These are phyloP conservation scores for Torulaspora maleeae DNA, from an alignment of 805 yeast species.

Conservation along the genomic window DNA sequence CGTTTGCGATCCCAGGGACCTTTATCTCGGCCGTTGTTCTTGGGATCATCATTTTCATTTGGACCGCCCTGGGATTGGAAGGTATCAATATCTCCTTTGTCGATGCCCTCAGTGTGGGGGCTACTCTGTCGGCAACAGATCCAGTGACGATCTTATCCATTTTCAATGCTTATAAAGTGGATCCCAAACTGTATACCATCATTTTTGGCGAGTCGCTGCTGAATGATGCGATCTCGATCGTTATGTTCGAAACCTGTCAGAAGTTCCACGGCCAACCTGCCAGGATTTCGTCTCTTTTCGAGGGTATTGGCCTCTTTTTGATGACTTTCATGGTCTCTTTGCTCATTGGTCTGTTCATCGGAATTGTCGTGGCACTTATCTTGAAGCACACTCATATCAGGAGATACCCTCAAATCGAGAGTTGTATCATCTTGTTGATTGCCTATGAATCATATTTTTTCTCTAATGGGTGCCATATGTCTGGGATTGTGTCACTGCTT, in stretches of 20 bases:
- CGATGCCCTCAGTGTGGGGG: conserved; percentile 97
- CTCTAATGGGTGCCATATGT: conserved; percentile 98
- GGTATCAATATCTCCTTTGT: conserved; percentile 85
- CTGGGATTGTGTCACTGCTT: conserved; percentile 90
- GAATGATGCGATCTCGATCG: conserved; percentile 97
- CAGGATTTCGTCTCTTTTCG: conserved; percentile 70
- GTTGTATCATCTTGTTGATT: conserved; percentile 81
- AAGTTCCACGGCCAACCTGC: conserved; percentile 87
- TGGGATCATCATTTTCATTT: conserved; percentile 79
- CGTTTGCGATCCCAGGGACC: conserved; percentile 96
- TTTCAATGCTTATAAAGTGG: conserved; percentile 95
- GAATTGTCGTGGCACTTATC: conserved; percentile 82
- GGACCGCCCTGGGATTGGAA: conserved; percentile 91
- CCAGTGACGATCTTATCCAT: conserved; percentile 96
- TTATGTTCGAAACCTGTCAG: conserved; percentile 98
- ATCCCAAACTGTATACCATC: conserved; percentile 93
- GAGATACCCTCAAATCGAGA: conserved; percentile 94
- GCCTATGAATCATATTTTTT: conserved; percentile 97
- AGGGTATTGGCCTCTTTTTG: conserved; percentile 88
- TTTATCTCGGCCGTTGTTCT: conserved; percentile 85
- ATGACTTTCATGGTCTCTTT: conserved; percentile 91
- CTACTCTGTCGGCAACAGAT: conserved; percentile 96
- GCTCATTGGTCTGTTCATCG: conserved; percentile 82
- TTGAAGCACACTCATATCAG: conserved; percentile 90
- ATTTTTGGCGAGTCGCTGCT: conserved; percentile 94